phyloP scores from a whole-genome alignment of 192 early-diverging fungal species.

The Backusella macrospora region DNA sequence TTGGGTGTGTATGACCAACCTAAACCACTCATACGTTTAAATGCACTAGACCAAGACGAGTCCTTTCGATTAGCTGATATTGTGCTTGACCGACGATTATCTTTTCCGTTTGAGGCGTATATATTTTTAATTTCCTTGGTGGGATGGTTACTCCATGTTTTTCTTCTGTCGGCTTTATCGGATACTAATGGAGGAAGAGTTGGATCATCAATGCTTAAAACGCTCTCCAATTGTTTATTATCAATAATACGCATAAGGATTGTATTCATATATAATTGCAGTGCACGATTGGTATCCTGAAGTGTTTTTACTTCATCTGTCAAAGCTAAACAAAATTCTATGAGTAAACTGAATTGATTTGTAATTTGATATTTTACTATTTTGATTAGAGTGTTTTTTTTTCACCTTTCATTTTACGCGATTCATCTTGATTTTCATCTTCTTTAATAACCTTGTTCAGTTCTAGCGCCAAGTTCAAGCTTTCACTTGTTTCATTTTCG shows the following conservation, averaged over 20 bases:
- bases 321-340: slow-evolving; percentile 23
- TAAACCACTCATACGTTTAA: slow-evolving; percentile 18
- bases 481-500: neutral
- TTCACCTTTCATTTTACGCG: neutral
- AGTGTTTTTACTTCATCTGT: slow-evolving; percentile 58
- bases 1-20: neutral
- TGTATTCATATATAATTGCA: slow-evolving; percentile 73
- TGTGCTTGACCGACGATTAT: neutral
- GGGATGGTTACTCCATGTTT: neutral
- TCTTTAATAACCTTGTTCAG: slow-evolving; percentile 21
- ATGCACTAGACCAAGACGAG: slow-evolving; percentile 20
- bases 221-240: slow-evolving; percentile 46
- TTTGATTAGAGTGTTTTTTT: too few species aligned
- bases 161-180: neutral
- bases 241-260: slow-evolving; percentile 73
- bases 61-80: neutral
- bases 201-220: slow-evolving; percentile 42
- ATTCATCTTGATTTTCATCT: neutral
- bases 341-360: neutral
- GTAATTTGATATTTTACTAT: neutral
- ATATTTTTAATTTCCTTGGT: neutral
- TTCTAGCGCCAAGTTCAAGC: slow-evolving; percentile 29
- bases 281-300: slow-evolving; percentile 65
- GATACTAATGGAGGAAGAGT: slow-evolving; percentile 15
- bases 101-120: neutral